A percentile compares a stretch with the other conserved stretches of the same genome.
Evolutionary conservation across 1,139 yeast genomes (phyloP).

Genomic region (Yueomyces sp.): DNA sequence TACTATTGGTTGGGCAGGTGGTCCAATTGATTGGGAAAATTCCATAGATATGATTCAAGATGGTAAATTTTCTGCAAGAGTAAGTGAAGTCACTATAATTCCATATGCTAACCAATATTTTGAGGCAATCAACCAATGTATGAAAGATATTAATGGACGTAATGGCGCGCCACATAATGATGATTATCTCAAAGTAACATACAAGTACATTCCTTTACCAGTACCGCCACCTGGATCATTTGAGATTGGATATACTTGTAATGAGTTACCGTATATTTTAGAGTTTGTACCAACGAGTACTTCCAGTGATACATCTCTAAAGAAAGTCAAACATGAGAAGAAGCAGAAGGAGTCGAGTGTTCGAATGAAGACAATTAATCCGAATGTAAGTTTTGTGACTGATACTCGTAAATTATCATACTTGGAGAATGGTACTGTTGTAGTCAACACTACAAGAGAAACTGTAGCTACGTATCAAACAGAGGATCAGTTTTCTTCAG

Average conservation of each 20-base stretch:
- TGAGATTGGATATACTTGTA: not conserved
- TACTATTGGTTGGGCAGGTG: conserved; percentile 92
- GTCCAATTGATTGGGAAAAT: conserved; percentile 59
- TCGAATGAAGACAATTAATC: not conserved
- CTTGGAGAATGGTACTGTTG: not conserved
- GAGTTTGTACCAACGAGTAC: not conserved
- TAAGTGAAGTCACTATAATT: conserved; percentile 10
- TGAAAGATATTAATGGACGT: not conserved
- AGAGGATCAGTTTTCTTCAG: not conserved
- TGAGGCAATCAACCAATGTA: conserved; percentile 4
- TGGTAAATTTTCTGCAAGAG: conserved; percentile 19
- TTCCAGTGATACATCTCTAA: not conserved
- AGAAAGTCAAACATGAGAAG: not conserved
- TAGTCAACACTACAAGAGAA: not conserved
- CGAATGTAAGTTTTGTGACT: not conserved
- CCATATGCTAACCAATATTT: conserved; percentile 15
- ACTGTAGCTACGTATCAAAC: not conserved
- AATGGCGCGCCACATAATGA: not conserved
- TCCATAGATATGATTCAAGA: conserved; percentile 19
- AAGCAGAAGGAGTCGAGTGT: not conserved
- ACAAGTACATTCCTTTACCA: not conserved
- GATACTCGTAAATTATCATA: not conserved
- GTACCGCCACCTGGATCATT: not conserved
- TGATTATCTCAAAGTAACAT: not conserved
- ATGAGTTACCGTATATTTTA: not conserved